A percentile compares a stretch with the other conserved stretches of the same genome.
phyloP scores from a whole-genome alignment of 2,329 filamentous ascomycete genomes.

The Colletotrichum cordylinicola region DNA sequence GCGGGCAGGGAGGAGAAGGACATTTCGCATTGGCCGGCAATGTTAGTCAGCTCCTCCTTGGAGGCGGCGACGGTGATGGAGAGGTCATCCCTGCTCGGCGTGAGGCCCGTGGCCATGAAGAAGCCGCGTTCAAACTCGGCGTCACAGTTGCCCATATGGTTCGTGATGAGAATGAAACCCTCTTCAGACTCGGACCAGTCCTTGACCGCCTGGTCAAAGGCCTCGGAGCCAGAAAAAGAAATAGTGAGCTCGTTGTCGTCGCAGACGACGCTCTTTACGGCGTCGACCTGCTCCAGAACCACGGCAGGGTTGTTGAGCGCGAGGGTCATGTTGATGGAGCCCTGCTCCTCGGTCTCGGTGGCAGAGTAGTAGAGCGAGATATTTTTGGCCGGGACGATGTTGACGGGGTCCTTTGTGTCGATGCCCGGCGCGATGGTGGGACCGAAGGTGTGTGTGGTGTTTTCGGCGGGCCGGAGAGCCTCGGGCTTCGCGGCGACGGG shows the following conservation, averaged over 20 bases:
- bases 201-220: constrained; percentile 23
- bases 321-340: constrained; percentile 27
- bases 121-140: constrained; percentile 43
- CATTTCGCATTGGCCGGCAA: constrained; percentile 33
- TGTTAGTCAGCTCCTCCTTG: constrained; percentile 35
- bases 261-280: constrained; percentile 19
- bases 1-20: constrained; percentile 31
- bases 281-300: constrained; percentile 25
- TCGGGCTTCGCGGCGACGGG: constrained; percentile 5
- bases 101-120: constrained; percentile 37
- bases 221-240: constrained; percentile 18
- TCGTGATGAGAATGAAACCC: constrained; percentile 45
- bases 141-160: constrained; percentile 46
- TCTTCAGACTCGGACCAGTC: constrained; percentile 21
- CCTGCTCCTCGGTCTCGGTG: constrained; percentile 8
- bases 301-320: constrained; percentile 26
- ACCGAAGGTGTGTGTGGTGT: constrained; percentile 26
- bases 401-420: constrained; percentile 21
- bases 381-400: constrained; percentile 23
- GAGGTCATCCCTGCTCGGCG: constrained; percentile 29
- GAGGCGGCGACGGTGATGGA: constrained; percentile 35
- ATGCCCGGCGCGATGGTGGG: constrained; percentile 9
- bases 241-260: constrained; percentile 22
- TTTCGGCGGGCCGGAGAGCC: constrained; percentile 31
- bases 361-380: constrained; percentile 24